These are phyloP conservation scores for Corymbia calophylla DNA, from an alignment of 441 rosid genomes.

Conservation along the genomic window DNA sequence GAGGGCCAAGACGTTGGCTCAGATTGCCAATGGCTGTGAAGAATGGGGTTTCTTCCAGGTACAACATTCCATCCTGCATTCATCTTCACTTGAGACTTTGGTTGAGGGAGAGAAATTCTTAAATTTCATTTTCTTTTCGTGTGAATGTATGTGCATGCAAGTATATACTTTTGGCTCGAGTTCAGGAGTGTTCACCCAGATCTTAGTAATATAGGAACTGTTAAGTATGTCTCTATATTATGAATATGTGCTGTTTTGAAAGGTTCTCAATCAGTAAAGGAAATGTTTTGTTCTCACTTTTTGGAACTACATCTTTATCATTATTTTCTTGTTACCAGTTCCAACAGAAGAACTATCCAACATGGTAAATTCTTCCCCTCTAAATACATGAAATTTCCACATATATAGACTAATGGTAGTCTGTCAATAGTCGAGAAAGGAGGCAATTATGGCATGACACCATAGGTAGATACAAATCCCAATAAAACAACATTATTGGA, in stretches of 20 bases:
- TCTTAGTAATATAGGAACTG: background rate
- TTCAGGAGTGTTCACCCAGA: background rate
- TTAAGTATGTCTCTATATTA: background rate
- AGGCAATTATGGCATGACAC: background rate
- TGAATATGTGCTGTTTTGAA: background rate
- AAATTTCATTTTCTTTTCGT: background rate
- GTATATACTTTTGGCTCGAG: background rate
- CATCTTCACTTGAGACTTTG: background rate
- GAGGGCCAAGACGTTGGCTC: slow-evolving; percentile 47
- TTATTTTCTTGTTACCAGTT: background rate
- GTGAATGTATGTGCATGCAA: background rate
- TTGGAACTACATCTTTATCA: background rate
- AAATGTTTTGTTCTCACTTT: background rate
- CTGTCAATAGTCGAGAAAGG: background rate
- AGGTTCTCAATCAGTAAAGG: background rate
- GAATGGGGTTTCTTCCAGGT: slow-evolving; percentile 96
- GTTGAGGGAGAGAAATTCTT: background rate
- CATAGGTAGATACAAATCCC: background rate
- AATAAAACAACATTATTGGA: no score
- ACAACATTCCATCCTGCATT: background rate
- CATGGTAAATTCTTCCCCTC: background rate
- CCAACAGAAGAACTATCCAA: background rate
- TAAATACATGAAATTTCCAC: background rate
- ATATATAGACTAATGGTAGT: background rate
- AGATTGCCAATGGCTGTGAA: slow-evolving; percentile 65